A percentile compares a stretch with the other conserved stretches of the same genome.
These are phyloP conservation scores for Cercophora newfieldiana DNA, from an alignment of 495 filamentous ascomycete genomes.

Conservation along the genomic window DNA sequence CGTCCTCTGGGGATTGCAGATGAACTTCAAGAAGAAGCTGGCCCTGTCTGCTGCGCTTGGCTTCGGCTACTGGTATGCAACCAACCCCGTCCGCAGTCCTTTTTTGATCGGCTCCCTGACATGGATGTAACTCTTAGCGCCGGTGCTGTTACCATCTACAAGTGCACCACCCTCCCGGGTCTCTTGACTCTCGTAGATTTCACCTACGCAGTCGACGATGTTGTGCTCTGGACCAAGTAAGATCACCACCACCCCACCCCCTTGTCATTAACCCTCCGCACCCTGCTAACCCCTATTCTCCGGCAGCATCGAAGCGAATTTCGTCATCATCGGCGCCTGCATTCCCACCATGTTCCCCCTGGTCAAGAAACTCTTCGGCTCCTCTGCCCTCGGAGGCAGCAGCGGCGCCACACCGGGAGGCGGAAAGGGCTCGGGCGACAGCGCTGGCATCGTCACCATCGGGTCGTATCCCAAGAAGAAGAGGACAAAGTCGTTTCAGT, in stretches of 20 bases:
- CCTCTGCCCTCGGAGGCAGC: constrained; percentile 17
- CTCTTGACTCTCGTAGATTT: constrained; percentile 21
- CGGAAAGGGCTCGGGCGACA: constrained; percentile 1
- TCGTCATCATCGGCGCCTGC: constrained; percentile 27
- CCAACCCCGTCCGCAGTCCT: background rate
- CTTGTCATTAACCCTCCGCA: background rate
- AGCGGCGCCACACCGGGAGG: background rate
- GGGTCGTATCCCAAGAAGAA: constrained; percentile 26
- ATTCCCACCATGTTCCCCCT: constrained; percentile 29
- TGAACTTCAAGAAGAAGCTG: constrained; percentile 31
- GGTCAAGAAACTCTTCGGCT: constrained; percentile 24
- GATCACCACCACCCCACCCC: background rate
- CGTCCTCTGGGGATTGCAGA: constrained; percentile 46
- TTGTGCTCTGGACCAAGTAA: constrained; percentile 32
- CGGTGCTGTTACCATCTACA: constrained; percentile 24
- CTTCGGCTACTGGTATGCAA: constrained; percentile 30
- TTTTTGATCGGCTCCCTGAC: background rate
- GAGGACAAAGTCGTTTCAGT: constrained; percentile 15
- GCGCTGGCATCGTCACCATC: constrained; percentile 23
- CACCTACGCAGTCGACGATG: constrained; percentile 27
- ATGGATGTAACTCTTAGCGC: constrained; percentile 14
- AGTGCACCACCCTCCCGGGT: constrained; percentile 23
- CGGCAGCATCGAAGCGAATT: constrained; percentile 28
- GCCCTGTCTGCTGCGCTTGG: constrained; percentile 25
- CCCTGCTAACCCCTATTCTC: background rate